Conservation (phyloP, 2,329 filamentous ascomycete species). For the Colletotrichum truncatum region DNA sequence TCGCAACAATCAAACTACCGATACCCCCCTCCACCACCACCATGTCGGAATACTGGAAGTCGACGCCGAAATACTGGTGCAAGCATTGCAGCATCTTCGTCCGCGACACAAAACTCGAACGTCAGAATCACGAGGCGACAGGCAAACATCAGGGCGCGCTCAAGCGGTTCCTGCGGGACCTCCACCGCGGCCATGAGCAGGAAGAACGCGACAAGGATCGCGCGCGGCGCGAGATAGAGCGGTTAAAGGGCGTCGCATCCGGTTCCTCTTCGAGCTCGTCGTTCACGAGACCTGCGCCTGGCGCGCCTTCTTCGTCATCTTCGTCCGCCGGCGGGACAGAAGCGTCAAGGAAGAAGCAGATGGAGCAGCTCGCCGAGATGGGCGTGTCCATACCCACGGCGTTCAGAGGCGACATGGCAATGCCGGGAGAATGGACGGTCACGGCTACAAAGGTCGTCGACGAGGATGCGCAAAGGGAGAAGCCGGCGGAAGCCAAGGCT, state of each 20-base stretch:
- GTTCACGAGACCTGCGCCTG: conserved; percentile 37
- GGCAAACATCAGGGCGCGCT: conserved; percentile 85
- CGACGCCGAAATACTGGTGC: conserved; percentile 97
- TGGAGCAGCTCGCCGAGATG: conserved; percentile 87
- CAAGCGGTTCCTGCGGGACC: conserved; percentile 87
- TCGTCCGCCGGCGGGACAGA: conserved; percentile 50
- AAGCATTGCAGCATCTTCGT: conserved; percentile 94
- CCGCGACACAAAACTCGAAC: conserved; percentile 91
- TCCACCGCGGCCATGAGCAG: conserved; percentile 85
- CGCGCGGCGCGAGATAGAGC: conserved; percentile 84
- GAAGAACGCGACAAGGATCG: conserved; percentile 83
- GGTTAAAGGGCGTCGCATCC: conserved; percentile 80
- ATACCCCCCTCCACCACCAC: background rate
- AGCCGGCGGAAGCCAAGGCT: conserved; percentile 56
- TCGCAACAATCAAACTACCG: background rate
- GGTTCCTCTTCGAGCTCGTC: conserved; percentile 44
- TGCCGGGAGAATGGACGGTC: conserved; percentile 88
- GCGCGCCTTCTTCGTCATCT: conserved; percentile 29
- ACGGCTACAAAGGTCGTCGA: conserved; percentile 70
- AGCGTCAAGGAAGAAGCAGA: conserved; percentile 81
- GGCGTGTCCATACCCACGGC: conserved; percentile 86
- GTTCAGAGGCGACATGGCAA: conserved; percentile 81
- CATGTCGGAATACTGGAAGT: conserved; percentile 99
- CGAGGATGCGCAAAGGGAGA: conserved; percentile 48
- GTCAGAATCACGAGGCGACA: conserved; percentile 88